phyloP scores from a whole-genome alignment of 345 rosid species.

The Kernera saxatilis region DNA sequence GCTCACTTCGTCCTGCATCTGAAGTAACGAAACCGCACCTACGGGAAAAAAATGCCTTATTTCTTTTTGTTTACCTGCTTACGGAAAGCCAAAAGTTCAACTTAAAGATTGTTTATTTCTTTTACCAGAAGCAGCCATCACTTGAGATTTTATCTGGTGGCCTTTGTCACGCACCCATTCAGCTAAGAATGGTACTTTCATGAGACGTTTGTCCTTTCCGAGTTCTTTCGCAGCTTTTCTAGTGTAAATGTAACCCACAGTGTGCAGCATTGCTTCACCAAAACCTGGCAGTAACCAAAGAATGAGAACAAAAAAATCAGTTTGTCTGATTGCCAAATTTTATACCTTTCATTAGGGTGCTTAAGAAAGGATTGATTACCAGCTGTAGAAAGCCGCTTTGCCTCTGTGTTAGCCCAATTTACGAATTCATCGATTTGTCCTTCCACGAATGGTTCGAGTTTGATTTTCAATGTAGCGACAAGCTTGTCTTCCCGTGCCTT shows the following conservation, averaged over 20 bases:
- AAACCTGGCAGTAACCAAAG: constrained; percentile 48
- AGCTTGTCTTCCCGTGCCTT: constrained; percentile 77
- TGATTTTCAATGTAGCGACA: constrained; percentile 48
- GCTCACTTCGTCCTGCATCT: constrained; percentile 76
- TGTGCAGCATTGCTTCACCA: constrained; percentile 97
- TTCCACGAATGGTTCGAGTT: constrained; percentile 68
- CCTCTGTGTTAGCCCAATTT: constrained; percentile 75
- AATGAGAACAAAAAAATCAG: background rate
- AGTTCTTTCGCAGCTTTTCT: constrained; percentile 88
- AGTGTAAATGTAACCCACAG: constrained; percentile 85
- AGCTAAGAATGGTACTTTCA: constrained; percentile 93
- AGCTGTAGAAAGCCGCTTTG: constrained; percentile 65
- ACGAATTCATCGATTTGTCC: constrained; percentile 57
- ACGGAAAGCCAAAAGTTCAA: background rate
- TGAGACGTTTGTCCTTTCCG: constrained; percentile 75
- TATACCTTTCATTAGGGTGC: background rate
- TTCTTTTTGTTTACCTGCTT: background rate
- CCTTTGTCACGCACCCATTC: constrained; percentile 99
- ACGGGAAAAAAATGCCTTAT: background rate
- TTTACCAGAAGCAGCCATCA: constrained; percentile 92
- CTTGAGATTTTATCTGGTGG: constrained; percentile 87
- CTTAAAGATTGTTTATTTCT: background rate
- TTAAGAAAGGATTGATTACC: constrained; percentile 36
- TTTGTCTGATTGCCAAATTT: background rate
- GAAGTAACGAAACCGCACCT: constrained; percentile 88